phyloP scores from a whole-genome alignment of 108 stramenopile species.

The Aurantiochytrium sp. region DNA sequence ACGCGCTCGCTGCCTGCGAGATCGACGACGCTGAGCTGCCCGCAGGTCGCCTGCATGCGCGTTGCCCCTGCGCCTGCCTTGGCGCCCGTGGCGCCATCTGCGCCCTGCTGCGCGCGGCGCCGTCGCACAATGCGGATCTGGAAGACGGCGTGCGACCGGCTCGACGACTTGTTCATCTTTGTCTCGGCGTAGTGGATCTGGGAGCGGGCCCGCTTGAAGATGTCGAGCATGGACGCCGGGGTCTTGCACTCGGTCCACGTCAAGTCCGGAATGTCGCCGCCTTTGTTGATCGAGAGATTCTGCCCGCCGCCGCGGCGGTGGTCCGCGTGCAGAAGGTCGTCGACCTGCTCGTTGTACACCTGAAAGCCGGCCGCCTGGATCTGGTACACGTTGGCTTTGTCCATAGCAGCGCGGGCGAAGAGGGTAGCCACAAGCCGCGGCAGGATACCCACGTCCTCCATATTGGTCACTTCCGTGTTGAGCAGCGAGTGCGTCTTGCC shows the following conservation, averaged over 20 bases:
- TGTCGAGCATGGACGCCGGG: not conserved
- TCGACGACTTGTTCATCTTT: conserved; percentile 38
- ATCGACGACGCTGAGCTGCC: conserved; percentile 30
- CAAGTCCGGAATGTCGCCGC: not conserved
- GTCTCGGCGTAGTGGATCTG: conserved; percentile 34
- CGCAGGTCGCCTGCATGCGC: not conserved
- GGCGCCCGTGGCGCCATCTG: not conserved
- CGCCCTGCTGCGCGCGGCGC: not conserved
- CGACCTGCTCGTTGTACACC: conserved; percentile 47
- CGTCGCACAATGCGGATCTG: conserved; percentile 29
- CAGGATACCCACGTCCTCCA: conserved; percentile 10
- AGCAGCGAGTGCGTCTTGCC: conserved; percentile 43
- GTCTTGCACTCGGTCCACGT: not conserved
- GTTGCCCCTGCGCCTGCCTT: not conserved
- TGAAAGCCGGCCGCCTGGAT: conserved; percentile 31
- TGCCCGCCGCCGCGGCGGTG: not conserved
- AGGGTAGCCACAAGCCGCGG: conserved; percentile 21
- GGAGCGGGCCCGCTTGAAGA: not conserved
- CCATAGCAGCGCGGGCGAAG: not conserved
- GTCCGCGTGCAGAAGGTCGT: conserved; percentile 27
- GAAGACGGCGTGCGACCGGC: conserved; percentile 30
- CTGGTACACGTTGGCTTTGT: not conserved
- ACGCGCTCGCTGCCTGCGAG: conserved; percentile 42
- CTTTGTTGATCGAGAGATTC: conserved; percentile 23
- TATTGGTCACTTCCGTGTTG: not conserved